phyloP scores from a whole-genome alignment of 768 basidiomycete genomes.

The Tricholoma matsutake region DNA sequence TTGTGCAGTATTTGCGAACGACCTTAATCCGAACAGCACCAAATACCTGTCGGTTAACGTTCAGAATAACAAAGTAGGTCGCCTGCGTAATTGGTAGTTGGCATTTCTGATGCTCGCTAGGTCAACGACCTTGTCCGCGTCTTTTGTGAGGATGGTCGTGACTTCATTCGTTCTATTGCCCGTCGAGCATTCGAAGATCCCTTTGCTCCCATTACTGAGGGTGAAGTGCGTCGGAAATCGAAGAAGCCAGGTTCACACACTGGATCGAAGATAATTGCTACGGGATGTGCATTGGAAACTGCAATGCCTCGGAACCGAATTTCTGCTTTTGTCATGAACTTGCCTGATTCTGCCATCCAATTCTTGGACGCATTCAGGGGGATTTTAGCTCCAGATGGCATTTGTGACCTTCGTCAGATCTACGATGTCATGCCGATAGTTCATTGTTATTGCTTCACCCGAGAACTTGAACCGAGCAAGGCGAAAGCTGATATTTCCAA shows the following conservation, averaged over 20 bases:
- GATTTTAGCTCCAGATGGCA: conserved; percentile 42
- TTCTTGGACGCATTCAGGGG: conserved; percentile 91
- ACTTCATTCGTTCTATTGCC: conserved; percentile 71
- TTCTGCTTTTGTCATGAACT: conserved; percentile 95
- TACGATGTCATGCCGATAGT: conserved; percentile 80
- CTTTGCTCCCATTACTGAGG: conserved; percentile 53
- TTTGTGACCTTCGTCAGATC: conserved; percentile 39
- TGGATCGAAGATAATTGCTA: background rate
- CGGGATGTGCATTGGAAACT: background rate
- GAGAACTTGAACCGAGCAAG: conserved; percentile 64
- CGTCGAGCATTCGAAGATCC: conserved; percentile 57
- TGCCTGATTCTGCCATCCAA: conserved; percentile 86
- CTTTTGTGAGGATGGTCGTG: conserved; percentile 80
- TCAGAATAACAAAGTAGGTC: conserved; percentile 67
- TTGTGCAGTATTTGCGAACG: conserved; percentile 87
- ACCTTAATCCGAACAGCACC: conserved; percentile 87
- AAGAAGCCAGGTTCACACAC: conserved; percentile 16
- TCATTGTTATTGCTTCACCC: conserved; percentile 96
- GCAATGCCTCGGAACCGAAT: conserved; percentile 49
- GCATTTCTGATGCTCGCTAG: conserved; percentile 34
- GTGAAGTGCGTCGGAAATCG: conserved; percentile 36
- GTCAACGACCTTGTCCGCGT: conserved; percentile 67
- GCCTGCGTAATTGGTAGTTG: conserved; percentile 3
- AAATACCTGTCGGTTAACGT: conserved; percentile 77
- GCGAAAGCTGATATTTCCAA: conserved; percentile 77